Percentiles rank a stretch among this genome's conserved stretches.
phyloP scores from a whole-genome alignment of 2,329 filamentous ascomycete genomes.

The Aaosphaeria arxii region DNA sequence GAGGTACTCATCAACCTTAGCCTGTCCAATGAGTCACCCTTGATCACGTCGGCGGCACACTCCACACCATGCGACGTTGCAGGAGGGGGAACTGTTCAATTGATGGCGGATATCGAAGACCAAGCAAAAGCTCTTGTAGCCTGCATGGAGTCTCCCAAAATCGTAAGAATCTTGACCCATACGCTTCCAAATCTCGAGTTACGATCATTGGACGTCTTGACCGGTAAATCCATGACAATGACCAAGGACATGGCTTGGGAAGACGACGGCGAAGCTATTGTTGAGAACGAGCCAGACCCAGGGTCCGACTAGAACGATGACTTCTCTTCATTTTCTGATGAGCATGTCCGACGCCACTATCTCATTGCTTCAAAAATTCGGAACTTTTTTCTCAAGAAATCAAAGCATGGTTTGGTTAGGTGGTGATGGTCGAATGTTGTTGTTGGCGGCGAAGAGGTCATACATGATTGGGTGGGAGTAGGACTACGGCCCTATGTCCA shows the following conservation, averaged over 20 bases:
- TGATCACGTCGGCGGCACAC: conserved; percentile 10
- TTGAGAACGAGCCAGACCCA: too few relatives aligned
- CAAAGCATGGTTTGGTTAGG: too few relatives aligned
- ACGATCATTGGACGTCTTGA: conserved; percentile 19
- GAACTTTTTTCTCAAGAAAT: too few relatives aligned
- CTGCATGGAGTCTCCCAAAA: conserved; percentile 16
- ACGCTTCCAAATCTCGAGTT: conserved; percentile 13
- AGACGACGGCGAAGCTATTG: conserved; percentile 13
- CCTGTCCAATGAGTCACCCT: conserved; percentile 13
- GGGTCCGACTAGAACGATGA: too few relatives aligned
- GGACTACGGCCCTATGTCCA: too few relatives aligned
- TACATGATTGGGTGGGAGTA: too few relatives aligned
- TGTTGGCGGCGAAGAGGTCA: too few relatives aligned
- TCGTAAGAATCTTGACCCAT: conserved; percentile 19
- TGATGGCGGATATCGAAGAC: conserved; percentile 12
- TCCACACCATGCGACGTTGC: conserved; percentile 11
- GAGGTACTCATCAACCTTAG: conserved; percentile 20
- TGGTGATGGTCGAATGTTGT: too few relatives aligned
- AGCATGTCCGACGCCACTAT: too few relatives aligned
- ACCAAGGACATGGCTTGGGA: conserved; percentile 16
- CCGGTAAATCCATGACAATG: conserved; percentile 11
- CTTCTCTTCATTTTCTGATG: too few relatives aligned
- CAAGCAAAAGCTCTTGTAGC: conserved; percentile 17
- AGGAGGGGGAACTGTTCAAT: conserved; percentile 6
- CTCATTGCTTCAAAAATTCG: too few relatives aligned